Evolutionary conservation across 2,329 filamentous ascomycete species (phyloP).

Genomic region (Fusarium camptoceras): DNA sequence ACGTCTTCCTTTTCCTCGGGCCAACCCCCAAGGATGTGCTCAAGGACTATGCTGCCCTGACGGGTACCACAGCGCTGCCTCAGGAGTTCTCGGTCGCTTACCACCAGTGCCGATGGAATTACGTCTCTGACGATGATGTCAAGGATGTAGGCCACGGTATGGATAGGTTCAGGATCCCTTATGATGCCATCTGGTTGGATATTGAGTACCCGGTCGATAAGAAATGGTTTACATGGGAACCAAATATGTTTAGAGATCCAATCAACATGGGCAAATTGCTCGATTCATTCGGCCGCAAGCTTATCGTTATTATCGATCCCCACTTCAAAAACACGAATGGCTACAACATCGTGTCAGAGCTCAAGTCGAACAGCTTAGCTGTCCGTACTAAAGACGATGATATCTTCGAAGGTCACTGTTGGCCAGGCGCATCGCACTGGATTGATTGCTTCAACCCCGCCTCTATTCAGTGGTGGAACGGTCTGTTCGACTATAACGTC

Average conservation of each 20-base stretch:
- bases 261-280: constrained; percentile 89
- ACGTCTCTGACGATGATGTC: constrained; percentile 95
- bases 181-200: constrained; percentile 99
- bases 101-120: constrained; percentile 99
- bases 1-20: constrained; percentile 94
- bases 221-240: constrained; percentile 98
- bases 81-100: constrained; percentile 93
- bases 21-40: constrained; percentile 85
- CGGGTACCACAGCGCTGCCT: constrained; percentile 89
- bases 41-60: constrained; percentile 87
- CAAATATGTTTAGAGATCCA: constrained; percentile 86
- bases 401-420: constrained; percentile 97
- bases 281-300: constrained; percentile 85
- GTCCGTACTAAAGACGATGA: constrained; percentile 91
- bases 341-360: constrained; percentile 81
- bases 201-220: constrained; percentile 97
- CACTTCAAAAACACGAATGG: constrained; percentile 93
- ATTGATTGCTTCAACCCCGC: constrained; percentile 96
- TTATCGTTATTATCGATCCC: constrained; percentile 96
- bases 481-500: constrained; percentile 84
- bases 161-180: constrained; percentile 93
- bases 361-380: constrained; percentile 85
- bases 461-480: constrained; percentile 89
- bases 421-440: constrained; percentile 98
- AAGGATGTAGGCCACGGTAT: constrained; percentile 97